Base-by-base conservation (phyloP, 2,329 filamentous ascomycete genomes). In the Chalaropsis thielavioides region DNA sequence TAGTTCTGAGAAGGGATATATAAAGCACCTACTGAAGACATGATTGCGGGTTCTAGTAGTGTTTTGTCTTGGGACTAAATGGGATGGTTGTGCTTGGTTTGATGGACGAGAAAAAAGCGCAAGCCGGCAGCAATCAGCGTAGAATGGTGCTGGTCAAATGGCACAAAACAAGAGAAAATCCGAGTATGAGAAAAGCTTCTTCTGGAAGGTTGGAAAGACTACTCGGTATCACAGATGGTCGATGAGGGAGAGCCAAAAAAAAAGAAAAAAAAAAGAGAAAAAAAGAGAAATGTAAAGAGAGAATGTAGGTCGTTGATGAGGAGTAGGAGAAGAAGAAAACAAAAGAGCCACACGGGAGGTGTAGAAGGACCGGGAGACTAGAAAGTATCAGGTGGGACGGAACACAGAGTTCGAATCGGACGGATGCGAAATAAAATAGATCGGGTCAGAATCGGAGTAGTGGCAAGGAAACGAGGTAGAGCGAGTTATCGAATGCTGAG, bases 21-120 rank as follows among this genome's bases (percentile, higher is more conserved):
- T 11, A 35, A 3, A 13, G 17, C 17, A 51, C 61, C 51, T 38
- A 62, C 61, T 49, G 61, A 62, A 49, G 61, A 62, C 61, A 62
- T 62, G 43, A 38, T 38, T 11, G 44, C 15, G 38, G 17, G 35
- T 58, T 38, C 7, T 38, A 38, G 24, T 6, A 19, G n/a, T 17
- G 15, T 19, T 17, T 46, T 46, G 43, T 46, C n/a, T 19, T 17
- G n/a, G 43, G n/a, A 19, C 1, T 46, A 17, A 46, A 58, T 58
- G 24, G 3, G 24, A 58, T 58, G 27, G 15, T 13, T 51, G 11
- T 13, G 24, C 19, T 51, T 51, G 19, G 15, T 10, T 51, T 27
- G 46, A 51, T 22, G 6, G 22, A 27, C 24, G 46, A 6, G 3
- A 51, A 15, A 24, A 27, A 5, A 24, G 22, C 4, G 22, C 22